These are phyloP conservation scores for Hypoxylon rubiginosum DNA, from an alignment of 2,329 filamentous ascomycete genomes.

Conservation along the genomic window DNA sequence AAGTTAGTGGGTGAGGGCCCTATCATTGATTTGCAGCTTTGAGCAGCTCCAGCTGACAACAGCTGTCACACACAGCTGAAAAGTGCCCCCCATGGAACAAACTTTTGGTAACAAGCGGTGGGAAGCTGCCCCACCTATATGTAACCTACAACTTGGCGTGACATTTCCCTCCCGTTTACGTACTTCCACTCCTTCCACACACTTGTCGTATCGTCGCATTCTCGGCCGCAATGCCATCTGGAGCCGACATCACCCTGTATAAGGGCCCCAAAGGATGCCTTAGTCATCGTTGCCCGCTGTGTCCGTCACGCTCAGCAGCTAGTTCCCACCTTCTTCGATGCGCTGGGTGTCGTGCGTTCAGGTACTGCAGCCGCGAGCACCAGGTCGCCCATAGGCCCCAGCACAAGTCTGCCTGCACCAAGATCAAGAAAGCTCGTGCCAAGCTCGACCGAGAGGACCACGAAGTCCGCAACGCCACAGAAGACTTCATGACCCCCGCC, in stretches of 20 bases:
- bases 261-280: conserved; percentile 30
- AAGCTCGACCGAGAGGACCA: conserved; percentile 54
- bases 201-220: conserved; percentile 5
- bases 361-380: conserved; percentile 62
- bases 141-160: not conserved
- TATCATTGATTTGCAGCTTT: too few relatives aligned
- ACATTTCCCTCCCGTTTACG: conserved; percentile 4
- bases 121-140: not conserved
- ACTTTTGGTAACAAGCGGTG: too few relatives aligned
- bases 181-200: not conserved
- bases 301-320: conserved; percentile 21
- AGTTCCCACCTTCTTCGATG: conserved; percentile 55
- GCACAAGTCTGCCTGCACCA: conserved; percentile 59
- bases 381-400: conserved; percentile 54
- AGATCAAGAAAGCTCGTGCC: conserved; percentile 51
- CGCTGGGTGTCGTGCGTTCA: conserved; percentile 57
- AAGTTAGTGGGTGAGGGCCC: too few relatives aligned
- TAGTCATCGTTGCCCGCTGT: conserved; percentile 25
- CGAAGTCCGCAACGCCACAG: conserved; percentile 51
- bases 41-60: too few relatives aligned
- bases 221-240: conserved; percentile 12
- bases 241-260: conserved; percentile 26
- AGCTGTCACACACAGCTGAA: too few relatives aligned
- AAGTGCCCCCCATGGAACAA: too few relatives aligned
- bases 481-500: conserved; percentile 46